These are phyloP conservation scores for Vigna nakashimae DNA, from an alignment of 306 rosid genomes.

Conservation along the genomic window DNA sequence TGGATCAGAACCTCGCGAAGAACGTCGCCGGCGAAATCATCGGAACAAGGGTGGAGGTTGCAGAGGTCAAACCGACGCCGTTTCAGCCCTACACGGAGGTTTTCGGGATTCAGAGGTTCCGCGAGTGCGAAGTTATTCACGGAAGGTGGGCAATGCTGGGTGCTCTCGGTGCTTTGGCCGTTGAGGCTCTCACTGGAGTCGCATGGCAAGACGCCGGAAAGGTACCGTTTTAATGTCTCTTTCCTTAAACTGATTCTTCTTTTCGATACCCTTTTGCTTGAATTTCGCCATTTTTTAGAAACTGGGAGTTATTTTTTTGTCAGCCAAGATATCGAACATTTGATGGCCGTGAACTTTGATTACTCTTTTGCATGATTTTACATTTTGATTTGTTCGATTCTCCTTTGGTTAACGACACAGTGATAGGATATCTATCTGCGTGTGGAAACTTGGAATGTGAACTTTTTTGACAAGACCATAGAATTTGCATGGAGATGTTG, in stretches of 20 bases:
- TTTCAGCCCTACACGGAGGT: slow-evolving; percentile 86
- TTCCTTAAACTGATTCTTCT: neutral
- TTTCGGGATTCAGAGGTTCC: slow-evolving; percentile 80
- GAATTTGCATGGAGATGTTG: slow-evolving; percentile 39
- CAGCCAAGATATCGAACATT: slow-evolving; percentile 21
- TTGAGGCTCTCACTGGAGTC: slow-evolving; percentile 77
- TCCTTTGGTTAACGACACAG: slow-evolving; percentile 8
- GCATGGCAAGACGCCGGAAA: slow-evolving; percentile 95
- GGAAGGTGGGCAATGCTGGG: slow-evolving; percentile 94
- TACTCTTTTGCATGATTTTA: neutral
- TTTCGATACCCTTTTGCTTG: slow-evolving; percentile 29
- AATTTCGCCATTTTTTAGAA: neutral
- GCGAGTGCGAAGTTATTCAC: slow-evolving; percentile 82
- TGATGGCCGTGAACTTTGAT: neutral
- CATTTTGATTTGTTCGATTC: neutral
- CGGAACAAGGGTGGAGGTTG: slow-evolving; percentile 60
- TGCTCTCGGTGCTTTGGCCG: slow-evolving; percentile 77
- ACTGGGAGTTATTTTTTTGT: neutral
- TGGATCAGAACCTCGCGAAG: slow-evolving; percentile 89
- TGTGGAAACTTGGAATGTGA: slow-evolving; percentile 38
- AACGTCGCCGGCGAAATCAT: slow-evolving; percentile 66
- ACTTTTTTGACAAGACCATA: slow-evolving; percentile 12
- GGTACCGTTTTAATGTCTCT: slow-evolving; percentile 44
- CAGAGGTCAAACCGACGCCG: slow-evolving; percentile 69
- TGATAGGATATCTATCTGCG: slow-evolving; percentile 7